Percentiles rank a stretch among this genome's conserved stretches.
Evolutionary conservation across 495 filamentous ascomycete genomes (phyloP).

Genomic region (Daldinia loculata): DNA sequence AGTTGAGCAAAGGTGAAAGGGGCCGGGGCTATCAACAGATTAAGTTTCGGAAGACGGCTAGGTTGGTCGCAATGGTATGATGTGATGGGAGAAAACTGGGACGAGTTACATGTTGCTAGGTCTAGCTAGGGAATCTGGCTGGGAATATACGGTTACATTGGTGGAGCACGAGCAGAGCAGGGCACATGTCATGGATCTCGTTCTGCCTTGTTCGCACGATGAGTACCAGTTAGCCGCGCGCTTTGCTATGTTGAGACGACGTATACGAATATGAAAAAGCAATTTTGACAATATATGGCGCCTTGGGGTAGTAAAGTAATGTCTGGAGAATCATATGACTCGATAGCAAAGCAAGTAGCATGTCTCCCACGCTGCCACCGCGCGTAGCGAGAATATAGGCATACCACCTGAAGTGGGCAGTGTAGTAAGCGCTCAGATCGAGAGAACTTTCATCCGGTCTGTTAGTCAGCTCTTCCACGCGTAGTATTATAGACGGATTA

Average conservation of each 20-base stretch:
- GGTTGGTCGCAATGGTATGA: slow-evolving; percentile 2
- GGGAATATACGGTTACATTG: slow-evolving; percentile 15
- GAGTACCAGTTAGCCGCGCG: slow-evolving; percentile 7
- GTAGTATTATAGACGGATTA: background rate
- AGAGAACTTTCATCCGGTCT: background rate
- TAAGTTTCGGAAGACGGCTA: background rate
- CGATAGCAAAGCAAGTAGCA: background rate
- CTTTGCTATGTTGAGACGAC: slow-evolving; percentile 35
- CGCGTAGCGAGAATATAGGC: background rate
- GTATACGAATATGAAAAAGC: slow-evolving; percentile 37
- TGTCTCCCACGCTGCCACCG: background rate
- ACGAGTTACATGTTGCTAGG: slow-evolving; percentile 8
- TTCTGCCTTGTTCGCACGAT: slow-evolving; percentile 5
- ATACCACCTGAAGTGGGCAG: background rate
- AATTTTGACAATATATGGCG: slow-evolving; percentile 4
- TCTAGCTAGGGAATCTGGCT: slow-evolving; percentile 1
- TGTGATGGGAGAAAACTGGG: background rate
- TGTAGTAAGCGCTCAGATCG: background rate
- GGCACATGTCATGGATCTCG: background rate
- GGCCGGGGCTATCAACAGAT: background rate
- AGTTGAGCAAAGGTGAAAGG: background rate
- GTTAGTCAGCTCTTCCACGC: background rate
- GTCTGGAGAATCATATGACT: background rate
- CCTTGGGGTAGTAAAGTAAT: background rate
- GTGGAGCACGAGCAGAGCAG: background rate